phyloP scores from a whole-genome alignment of 2,329 filamentous ascomycete species.

The Colletotrichum karsti region DNA sequence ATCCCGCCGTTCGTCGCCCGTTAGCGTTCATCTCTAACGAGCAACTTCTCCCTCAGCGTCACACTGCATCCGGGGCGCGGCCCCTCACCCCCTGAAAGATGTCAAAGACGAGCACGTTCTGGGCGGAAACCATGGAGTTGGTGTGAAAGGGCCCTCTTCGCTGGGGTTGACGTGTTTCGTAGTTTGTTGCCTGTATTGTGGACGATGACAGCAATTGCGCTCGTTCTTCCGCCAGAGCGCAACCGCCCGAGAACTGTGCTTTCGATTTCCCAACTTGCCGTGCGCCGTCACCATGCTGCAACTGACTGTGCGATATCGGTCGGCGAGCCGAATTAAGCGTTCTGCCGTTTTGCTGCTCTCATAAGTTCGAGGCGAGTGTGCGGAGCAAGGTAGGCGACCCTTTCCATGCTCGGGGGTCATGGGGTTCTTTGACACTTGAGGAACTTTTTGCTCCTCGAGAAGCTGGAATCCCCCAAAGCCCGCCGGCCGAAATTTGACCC shows the following conservation, averaged over 20 bases:
- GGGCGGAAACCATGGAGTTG: constrained; percentile 1
- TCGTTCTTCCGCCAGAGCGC: background rate
- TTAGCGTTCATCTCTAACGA: constrained; percentile 10
- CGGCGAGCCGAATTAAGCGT: background rate
- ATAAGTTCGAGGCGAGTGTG: background rate
- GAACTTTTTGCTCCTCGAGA: background rate
- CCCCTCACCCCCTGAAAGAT: constrained; percentile 12
- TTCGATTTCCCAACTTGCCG: background rate
- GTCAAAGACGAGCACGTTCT: constrained; percentile 11
- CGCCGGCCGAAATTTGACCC: constrained; percentile 23
- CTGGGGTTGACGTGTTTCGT: constrained; percentile 7
- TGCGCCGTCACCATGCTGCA: constrained; percentile 16
- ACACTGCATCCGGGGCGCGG: constrained; percentile 9
- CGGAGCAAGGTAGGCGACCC: background rate
- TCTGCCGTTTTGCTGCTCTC: background rate
- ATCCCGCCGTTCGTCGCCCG: constrained; percentile 1
- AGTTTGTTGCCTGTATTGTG: background rate
- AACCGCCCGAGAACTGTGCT: background rate
- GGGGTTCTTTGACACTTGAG: constrained; percentile 11
- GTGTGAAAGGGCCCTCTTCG: background rate
- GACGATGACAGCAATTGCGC: background rate
- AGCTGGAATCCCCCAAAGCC: constrained; percentile 1
- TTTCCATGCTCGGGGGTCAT: background rate
- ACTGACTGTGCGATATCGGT: constrained; percentile 4
- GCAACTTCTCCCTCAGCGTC: constrained; percentile 9